Base-by-base conservation (phyloP, 179 eudicot genomes). In the Actinidia arguta region DNA sequence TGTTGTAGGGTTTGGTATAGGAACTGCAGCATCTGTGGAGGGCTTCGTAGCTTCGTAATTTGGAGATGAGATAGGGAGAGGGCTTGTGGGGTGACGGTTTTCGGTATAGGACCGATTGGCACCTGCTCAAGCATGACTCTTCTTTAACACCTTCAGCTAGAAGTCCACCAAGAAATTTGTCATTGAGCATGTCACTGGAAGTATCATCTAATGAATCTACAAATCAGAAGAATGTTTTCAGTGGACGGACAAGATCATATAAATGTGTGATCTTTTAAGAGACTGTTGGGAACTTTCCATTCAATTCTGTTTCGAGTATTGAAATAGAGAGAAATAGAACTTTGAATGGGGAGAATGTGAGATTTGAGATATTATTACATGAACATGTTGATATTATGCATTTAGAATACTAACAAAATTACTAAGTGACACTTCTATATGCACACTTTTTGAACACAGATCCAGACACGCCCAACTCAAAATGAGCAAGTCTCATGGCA, bases 11-110 rank as follows among this genome's bases (percentile, higher is more conserved):
- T 59, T 86, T 83, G 12, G 99, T 93, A 75, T 89, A 84, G 16
- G 99, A 98, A 14, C 98, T 96, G 83, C 99, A 96, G 18, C 84
- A 92, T 84, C 85, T 90, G 76, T 93, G 98, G 46, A 87, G 93
- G n/a, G 93, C 90, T 91, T 96, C 99, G 68, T 96, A 96, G 56
- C 84, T 91, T 14, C 99, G 89, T 73, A 96, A 81, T 84, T 85
- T 91, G 50, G 95, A 92, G n/a, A 94, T 87, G 72, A 94, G 94
- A 83, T 94, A 87, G 27, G 90, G 72, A 46, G 97, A 90, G 70
- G 97, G 97, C 46, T 87, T 89, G 80, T 87, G 90, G 44, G 88
- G 73, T 81, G 89, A 84, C 79, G 82, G 77, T 81, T 88, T 91
- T 17, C 93, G 88, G 75, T 90, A 93, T 50, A 87, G 73, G 62